Conservation (phyloP, 2,329 filamentous ascomycete species). For the Tolypocladium nubicola region DNA sequence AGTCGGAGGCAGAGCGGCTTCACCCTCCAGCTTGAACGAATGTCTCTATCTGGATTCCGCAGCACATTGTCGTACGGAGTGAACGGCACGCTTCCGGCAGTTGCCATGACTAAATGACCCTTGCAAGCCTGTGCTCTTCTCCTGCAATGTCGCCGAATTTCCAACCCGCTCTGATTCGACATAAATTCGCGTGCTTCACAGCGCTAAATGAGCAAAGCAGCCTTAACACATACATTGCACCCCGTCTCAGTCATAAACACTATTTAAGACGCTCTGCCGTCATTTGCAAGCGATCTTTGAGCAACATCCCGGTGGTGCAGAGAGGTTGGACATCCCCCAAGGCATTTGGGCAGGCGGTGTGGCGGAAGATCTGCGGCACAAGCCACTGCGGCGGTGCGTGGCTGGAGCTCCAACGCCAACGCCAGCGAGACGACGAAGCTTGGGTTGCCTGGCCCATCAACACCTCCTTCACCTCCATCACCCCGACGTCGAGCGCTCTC, state of each 20-base stretch:
- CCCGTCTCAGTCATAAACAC: background rate
- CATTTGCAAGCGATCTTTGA: background rate
- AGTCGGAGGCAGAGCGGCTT: background rate
- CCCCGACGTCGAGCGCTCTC: constrained; percentile 2
- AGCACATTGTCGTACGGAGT: background rate
- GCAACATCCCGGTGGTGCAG: background rate
- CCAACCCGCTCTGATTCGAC: background rate
- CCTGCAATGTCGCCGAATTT: background rate
- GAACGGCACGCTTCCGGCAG: background rate
- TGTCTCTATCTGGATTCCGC: background rate
- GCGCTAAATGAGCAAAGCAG: background rate
- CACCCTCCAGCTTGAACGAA: background rate
- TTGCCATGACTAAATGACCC: background rate
- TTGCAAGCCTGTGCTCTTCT: background rate
- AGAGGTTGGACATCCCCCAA: no score
- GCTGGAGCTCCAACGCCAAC: background rate
- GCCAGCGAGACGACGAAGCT: constrained; percentile 11
- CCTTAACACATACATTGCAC: background rate
- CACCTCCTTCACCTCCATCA: background rate
- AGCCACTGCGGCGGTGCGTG: constrained; percentile 2
- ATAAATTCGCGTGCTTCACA: background rate
- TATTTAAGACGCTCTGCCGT: background rate
- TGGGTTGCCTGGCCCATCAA: constrained; percentile 9
- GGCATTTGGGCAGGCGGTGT: constrained; percentile 9
- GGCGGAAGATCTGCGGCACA: constrained; percentile 4